These are phyloP conservation scores for Apiospora phragmitis DNA, from an alignment of 2,329 filamentous ascomycete species.

Conservation along the genomic window DNA sequence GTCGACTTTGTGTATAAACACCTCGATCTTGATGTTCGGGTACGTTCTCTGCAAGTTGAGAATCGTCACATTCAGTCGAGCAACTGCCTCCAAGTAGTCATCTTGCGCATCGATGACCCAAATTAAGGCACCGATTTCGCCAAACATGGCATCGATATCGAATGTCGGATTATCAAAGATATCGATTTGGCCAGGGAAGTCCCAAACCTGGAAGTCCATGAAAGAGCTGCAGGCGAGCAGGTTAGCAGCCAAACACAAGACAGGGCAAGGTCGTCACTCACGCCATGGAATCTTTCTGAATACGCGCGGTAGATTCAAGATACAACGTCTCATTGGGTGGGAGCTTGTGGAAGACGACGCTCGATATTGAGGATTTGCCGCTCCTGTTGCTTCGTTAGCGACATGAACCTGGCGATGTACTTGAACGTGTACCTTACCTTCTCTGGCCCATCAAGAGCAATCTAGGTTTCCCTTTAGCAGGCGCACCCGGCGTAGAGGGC, in stretches of 20 bases:
- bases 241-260: constrained; percentile 21
- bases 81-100: constrained; percentile 91
- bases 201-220: constrained; percentile 99
- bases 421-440: constrained; percentile 58
- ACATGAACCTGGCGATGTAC: not conserved
- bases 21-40: constrained; percentile 93
- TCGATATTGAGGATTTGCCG: constrained; percentile 97
- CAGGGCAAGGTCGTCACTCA: constrained; percentile 46
- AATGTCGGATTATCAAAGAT: constrained; percentile 84
- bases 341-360: constrained; percentile 98
- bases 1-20: constrained; percentile 99
- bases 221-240: constrained; percentile 67
- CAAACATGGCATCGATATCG: constrained; percentile 91
- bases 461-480: constrained; percentile 72
- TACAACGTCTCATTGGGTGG: constrained; percentile 95
- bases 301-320: constrained; percentile 89
- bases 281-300: constrained; percentile 95
- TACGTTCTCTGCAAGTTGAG: constrained; percentile 85
- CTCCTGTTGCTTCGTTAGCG: constrained; percentile 58
- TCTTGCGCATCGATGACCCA: constrained; percentile 99
- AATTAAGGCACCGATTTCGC: constrained; percentile 89
- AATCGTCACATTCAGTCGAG: constrained; percentile 84
- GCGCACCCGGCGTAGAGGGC: constrained; percentile 40
- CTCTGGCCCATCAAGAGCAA: constrained; percentile 93
- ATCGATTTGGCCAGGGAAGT: constrained; percentile 93